Evolutionary conservation across 2,329 filamentous ascomycete genomes (phyloP).

Genomic region (Ceratocystiopsis sp.): DNA sequence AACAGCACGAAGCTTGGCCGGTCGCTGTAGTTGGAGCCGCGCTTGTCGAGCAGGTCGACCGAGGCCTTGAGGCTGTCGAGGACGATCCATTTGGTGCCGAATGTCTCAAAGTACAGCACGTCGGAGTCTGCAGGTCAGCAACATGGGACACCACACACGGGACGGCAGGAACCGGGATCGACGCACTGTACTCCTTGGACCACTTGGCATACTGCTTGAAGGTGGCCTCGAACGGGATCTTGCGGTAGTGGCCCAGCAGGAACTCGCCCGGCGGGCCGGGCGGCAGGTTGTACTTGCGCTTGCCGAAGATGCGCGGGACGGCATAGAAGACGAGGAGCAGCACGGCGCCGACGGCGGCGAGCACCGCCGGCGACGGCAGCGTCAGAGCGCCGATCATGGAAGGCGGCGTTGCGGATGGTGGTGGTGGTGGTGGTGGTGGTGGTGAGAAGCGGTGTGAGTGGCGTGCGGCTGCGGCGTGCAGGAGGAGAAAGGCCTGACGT

Average conservation of each 20-base stretch:
- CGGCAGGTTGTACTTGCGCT: neutral
- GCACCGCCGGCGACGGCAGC: neutral
- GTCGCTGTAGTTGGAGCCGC: slow-evolving; percentile 22
- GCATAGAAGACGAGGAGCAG: neutral
- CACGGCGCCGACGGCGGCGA: neutral
- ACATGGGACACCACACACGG: too few species aligned
- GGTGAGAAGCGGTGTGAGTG: too few species aligned
- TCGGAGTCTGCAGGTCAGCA: slow-evolving; percentile 9
- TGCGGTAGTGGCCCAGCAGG: neutral
- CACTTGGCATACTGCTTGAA: too few species aligned
- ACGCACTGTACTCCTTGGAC: too few species aligned
- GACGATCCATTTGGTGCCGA: slow-evolving; percentile 21
- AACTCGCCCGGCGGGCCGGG: neutral
- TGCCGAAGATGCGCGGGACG: neutral
- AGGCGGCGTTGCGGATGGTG: too few species aligned
- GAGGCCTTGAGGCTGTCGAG: slow-evolving; percentile 21
- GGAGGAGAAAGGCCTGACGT: too few species aligned
- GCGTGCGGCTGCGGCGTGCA: too few species aligned
- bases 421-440: too few species aligned
- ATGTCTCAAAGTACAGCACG: slow-evolving; percentile 16
- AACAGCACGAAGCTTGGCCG: slow-evolving; percentile 22
- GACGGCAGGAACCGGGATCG: slow-evolving; percentile 12
- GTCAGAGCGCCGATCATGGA: neutral
- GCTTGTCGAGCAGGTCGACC: slow-evolving; percentile 22
- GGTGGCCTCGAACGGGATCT: neutral